Conservation (phyloP, 73 alveolate species). For the Blepharisma japonicum region DNA sequence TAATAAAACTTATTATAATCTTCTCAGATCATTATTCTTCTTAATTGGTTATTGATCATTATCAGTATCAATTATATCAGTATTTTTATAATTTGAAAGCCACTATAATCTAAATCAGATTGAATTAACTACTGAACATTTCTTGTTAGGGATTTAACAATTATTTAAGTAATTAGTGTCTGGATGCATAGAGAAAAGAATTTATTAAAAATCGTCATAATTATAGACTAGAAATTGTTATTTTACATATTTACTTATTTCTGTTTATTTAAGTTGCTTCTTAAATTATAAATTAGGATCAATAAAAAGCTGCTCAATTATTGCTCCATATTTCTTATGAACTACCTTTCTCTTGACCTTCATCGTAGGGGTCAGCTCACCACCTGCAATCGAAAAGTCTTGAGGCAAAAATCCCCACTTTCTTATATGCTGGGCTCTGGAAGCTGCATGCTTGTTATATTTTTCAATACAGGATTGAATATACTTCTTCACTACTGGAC, state of each 20-base stretch:
- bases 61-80: too few relatives aligned
- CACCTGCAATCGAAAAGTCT: slow-evolving; percentile 80
- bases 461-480: neutral
- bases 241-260: neutral
- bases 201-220: too few relatives aligned
- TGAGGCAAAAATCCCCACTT: slow-evolving; percentile 60
- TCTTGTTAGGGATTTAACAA: too few relatives aligned
- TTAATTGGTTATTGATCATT: too few relatives aligned
- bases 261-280: neutral
- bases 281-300: slow-evolving; percentile 53
- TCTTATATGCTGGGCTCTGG: slow-evolving; percentile 65
- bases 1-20: too few relatives aligned
- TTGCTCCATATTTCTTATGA: slow-evolving; percentile 51
- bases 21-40: too few relatives aligned
- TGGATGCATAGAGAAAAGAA: too few relatives aligned
- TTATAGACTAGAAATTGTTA: neutral
- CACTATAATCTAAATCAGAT: too few relatives aligned
- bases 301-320: slow-evolving; percentile 62
- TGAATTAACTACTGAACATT: too few relatives aligned
- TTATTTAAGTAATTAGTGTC: too few relatives aligned
- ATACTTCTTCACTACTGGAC: too few relatives aligned
- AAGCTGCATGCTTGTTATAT: slow-evolving; percentile 35
- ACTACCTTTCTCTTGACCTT: slow-evolving; percentile 78
- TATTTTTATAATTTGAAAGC: too few relatives aligned
- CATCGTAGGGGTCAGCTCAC: slow-evolving; percentile 88